Percentiles rank a stretch among this genome's conserved stretches.
Evolutionary conservation across 1,139 yeast genomes (phyloP).

Genomic region (Hyphopichia khmerensis): DNA sequence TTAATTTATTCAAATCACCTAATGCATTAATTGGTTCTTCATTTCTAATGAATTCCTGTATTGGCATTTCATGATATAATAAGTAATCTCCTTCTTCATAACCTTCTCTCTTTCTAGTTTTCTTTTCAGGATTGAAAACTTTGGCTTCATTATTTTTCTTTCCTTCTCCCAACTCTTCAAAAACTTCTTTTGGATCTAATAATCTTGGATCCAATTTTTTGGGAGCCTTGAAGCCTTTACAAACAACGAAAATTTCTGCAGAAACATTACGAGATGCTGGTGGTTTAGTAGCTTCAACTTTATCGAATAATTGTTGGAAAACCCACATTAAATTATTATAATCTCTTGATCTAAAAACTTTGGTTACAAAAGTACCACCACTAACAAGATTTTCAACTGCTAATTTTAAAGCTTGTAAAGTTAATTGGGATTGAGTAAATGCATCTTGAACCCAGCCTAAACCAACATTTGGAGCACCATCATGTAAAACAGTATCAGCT

Average conservation of each 20-base stretch:
- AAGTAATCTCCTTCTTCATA: slow-evolving; percentile 92
- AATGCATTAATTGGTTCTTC: slow-evolving; percentile 84
- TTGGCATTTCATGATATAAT: slow-evolving; percentile 69
- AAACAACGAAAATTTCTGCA: slow-evolving; percentile 97
- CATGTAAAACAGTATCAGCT: slow-evolving; percentile 96
- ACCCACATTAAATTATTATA: slow-evolving; percentile 97
- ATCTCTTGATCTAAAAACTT: slow-evolving; percentile 95
- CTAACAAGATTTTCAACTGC: slow-evolving; percentile 92
- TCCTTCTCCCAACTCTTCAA: slow-evolving; percentile 83
- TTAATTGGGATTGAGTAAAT: slow-evolving; percentile 93
- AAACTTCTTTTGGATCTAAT: slow-evolving; percentile 88
- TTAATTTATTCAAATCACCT: slow-evolving; percentile 67
- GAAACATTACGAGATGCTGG: slow-evolving; percentile 99
- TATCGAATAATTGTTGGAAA: slow-evolving; percentile 90
- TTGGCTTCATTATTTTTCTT: slow-evolving; percentile 86
- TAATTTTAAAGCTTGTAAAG: slow-evolving; percentile 85
- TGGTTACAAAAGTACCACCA: slow-evolving; percentile 97
- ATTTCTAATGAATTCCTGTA: slow-evolving; percentile 73
- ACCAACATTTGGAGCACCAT: slow-evolving; percentile 99
- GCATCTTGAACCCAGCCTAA: slow-evolving; percentile 99
- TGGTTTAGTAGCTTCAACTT: slow-evolving; percentile 97
- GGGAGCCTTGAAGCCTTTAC: slow-evolving; percentile 95
- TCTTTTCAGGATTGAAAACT: slow-evolving; percentile 90
- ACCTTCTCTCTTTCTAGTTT: slow-evolving; percentile 90
- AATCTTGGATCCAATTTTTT: slow-evolving; percentile 90